Base-by-base conservation (phyloP, 2,329 filamentous ascomycete genomes). In the Botrytis sinoallii region DNA sequence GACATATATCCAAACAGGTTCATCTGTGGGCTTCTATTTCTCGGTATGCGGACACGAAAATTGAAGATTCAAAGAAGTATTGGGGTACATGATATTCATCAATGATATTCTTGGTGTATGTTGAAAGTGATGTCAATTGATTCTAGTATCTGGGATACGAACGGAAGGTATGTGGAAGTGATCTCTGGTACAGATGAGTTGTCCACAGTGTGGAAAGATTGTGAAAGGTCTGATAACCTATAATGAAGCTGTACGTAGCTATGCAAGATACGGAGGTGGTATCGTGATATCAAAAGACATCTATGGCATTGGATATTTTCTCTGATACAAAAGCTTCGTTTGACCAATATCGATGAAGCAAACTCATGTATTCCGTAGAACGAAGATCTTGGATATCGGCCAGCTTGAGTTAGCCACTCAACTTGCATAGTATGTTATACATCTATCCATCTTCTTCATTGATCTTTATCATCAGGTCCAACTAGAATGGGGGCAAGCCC, bases 161-260 rank as follows among this genome's bases (percentile, higher is more conserved):
- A 57, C 59, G 42, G 44, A 67, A 67, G 25, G 46, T 64, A 20
- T 10, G 35, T 57, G 38, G 25, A 29, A 42, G 38, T 32, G 10
- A 59, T 44, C 10, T 44, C 22, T 59, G 38, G 52, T 32, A 69
- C 35, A 42, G 48, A 59, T 69, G 67, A 59, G 67, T 59, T 69
- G 38, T 69, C n/a, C 25, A 32, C 59, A 25, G 52, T 10, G 1
- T 57, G 44, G 25, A 20, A 14, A 10, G n/a, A 20, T 64, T 64
- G 38, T n/a, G 61, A 52, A 52, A 38, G 46, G 22, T 14, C 9
- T 32, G 18, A 52, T 29, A 52, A 67, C 64, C 46, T 67, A 66
- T 52, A 48, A 35, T 66, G 32, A 16, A 38, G 64, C 20, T 48
- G 44, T 67, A 67, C 32, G 46, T 55, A 67, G 65, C 65, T 38